Conservation (phyloP, 1,139 yeast species). For the Nakaseomyces kungkrabaensis region DNA sequence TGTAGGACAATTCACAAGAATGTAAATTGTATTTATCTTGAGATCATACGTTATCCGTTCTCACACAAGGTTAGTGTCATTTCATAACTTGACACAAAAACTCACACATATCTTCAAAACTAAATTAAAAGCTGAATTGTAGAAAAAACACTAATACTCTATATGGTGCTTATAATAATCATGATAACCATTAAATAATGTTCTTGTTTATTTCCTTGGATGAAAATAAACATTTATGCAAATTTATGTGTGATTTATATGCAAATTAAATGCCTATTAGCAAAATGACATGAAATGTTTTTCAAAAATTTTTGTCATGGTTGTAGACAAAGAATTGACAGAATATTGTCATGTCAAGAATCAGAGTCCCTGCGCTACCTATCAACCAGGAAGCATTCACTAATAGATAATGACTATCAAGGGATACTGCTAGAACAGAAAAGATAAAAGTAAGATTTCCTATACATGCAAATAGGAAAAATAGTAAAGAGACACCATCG, state of each 20-base stretch:
- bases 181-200: neutral
- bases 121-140: too few relatives aligned
- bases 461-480: constrained; percentile 84
- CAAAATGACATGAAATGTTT: too few relatives aligned
- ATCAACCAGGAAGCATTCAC: constrained; percentile 88
- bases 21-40: too few relatives aligned
- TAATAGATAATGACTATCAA: constrained; percentile 56
- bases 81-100: neutral
- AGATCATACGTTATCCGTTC: too few relatives aligned
- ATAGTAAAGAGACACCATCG: constrained; percentile 86
- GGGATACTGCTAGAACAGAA: constrained; percentile 68
- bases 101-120: neutral
- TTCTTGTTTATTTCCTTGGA: too few relatives aligned
- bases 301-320: neutral
- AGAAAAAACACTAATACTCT: too few relatives aligned
- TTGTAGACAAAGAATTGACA: constrained; percentile 75
- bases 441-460: constrained; percentile 86
- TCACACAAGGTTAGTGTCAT: too few relatives aligned
- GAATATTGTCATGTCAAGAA: constrained; percentile 75
- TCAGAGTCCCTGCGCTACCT: constrained; percentile 82
- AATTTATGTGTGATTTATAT: too few relatives aligned
- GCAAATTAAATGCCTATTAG: too few relatives aligned
- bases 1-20: too few relatives aligned
- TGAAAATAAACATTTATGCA: too few relatives aligned
- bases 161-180: neutral